Evolutionary conservation across 2,329 filamentous ascomycete species (phyloP).

Genomic region (Pleurostoma richardsiae): DNA sequence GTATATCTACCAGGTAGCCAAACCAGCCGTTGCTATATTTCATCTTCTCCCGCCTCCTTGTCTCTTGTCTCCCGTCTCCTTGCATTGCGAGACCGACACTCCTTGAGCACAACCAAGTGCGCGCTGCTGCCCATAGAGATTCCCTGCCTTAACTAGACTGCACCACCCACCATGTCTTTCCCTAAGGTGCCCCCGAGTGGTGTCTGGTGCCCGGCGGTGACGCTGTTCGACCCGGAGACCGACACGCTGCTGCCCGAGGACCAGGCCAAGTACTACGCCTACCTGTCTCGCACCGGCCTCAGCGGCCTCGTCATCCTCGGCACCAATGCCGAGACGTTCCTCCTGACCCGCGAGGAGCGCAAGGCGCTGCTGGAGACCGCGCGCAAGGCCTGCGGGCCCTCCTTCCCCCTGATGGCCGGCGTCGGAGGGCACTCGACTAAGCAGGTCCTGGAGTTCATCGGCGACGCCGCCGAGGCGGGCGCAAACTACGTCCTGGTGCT

Average conservation of each 20-base stretch:
- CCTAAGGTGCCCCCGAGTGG: constrained; percentile 17
- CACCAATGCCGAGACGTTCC: constrained; percentile 26
- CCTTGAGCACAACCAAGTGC: no score
- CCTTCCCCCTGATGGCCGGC: constrained; percentile 57
- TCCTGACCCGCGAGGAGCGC: constrained; percentile 25
- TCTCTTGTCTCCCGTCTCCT: no score
- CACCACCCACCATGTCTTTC: constrained; percentile 3
- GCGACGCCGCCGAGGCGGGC: constrained; percentile 54
- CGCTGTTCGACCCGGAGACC: constrained; percentile 22
- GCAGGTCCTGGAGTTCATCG: constrained; percentile 55
- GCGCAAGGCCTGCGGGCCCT: constrained; percentile 43
- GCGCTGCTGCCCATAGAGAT: no score
- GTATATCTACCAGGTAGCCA: no score
- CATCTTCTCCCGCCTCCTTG: no score
- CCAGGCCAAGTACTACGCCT: constrained; percentile 21
- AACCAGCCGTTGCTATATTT: no score
- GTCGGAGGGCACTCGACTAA: constrained; percentile 60
- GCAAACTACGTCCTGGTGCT: constrained; percentile 58
- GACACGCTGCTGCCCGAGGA: constrained; percentile 19
- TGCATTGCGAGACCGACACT: no score
- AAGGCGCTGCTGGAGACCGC: constrained; percentile 48
- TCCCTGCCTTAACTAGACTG: no score
- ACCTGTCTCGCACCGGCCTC: constrained; percentile 20
- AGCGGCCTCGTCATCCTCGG: constrained; percentile 24
- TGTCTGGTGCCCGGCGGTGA: constrained; percentile 26